These are phyloP conservation scores for Austropuccinia psidii DNA, from an alignment of 1,284 basidiomycete genomes.

Conservation along the genomic window DNA sequence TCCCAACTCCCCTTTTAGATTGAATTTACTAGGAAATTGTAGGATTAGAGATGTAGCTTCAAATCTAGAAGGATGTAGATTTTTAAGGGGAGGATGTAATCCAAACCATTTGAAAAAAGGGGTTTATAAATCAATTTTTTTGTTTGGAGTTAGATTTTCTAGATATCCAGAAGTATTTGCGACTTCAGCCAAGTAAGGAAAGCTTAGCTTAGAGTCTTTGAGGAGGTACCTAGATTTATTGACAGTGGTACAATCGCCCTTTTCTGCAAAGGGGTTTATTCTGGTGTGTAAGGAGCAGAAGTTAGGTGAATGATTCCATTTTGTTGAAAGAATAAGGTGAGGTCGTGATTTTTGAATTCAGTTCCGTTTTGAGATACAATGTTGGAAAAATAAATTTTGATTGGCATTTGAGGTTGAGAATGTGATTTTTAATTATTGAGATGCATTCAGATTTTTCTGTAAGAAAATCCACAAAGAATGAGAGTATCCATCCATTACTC, in stretches of 20 bases:
- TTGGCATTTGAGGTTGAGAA: background rate
- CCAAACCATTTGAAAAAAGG: background rate
- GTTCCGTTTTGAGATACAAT: background rate
- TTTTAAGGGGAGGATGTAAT: background rate
- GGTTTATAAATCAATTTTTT: background rate
- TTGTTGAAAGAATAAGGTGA: background rate
- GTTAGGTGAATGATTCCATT: constrained; percentile 2
- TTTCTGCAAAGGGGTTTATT: too few relatives aligned
- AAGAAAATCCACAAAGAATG: constrained; percentile 18
- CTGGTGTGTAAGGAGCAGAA: background rate
- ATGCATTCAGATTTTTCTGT: background rate
- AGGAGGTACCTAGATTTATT: constrained; percentile 45
- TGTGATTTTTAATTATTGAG: background rate
- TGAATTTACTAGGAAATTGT: background rate
- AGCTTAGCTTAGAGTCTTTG: constrained; percentile 42
- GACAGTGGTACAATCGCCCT: too few relatives aligned
- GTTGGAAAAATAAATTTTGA: background rate
- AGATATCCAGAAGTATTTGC: background rate
- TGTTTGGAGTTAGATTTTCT: background rate
- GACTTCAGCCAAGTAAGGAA: constrained; percentile 44
- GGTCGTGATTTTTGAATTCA: background rate
- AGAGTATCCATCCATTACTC: constrained; percentile 6
- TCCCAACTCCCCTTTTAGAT: background rate
- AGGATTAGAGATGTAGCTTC: background rate
- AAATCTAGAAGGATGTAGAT: background rate